Conservation (phyloP, 768 basidiomycete species). For the Hydnum rufescens region DNA sequence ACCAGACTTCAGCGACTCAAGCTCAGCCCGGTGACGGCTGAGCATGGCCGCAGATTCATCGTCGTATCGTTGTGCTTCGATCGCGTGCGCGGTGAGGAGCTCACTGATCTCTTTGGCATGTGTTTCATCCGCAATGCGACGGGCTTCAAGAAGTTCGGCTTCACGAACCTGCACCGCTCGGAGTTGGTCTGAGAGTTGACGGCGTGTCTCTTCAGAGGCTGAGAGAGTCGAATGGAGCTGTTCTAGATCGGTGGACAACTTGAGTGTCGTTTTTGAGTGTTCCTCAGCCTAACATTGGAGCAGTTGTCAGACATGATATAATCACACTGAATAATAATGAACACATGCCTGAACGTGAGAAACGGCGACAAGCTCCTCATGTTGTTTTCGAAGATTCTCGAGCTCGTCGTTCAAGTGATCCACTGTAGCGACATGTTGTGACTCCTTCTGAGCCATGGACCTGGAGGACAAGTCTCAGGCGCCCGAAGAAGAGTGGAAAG, state of each 20-base stretch:
- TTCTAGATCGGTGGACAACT: conserved; percentile 78
- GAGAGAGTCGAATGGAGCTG: conserved; percentile 27
- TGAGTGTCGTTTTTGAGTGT: conserved; percentile 34
- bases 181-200: conserved; percentile 30
- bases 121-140: conserved; percentile 16
- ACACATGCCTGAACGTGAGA: conserved; percentile 62
- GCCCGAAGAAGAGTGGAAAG: conserved; percentile 4
- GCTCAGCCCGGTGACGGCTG: neutral
- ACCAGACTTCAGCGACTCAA: neutral
- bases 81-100: conserved; percentile 28
- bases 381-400: conserved; percentile 34
- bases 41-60: neutral
- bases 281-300: neutral
- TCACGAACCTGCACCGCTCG: conserved; percentile 40
- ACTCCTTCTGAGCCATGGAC: conserved; percentile 96
- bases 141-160: conserved; percentile 23
- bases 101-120: conserved; percentile 21
- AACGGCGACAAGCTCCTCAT: conserved; percentile 62
- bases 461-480: conserved; percentile 24
- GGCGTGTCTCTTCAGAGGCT: conserved; percentile 22
- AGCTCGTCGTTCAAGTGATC: conserved; percentile 38
- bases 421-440: conserved; percentile 64
- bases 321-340: neutral
- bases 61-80: conserved; percentile 5
- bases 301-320: neutral